Conservation (phyloP, 2,329 filamentous ascomycete genomes). For the Aspergillus sp. region DNA sequence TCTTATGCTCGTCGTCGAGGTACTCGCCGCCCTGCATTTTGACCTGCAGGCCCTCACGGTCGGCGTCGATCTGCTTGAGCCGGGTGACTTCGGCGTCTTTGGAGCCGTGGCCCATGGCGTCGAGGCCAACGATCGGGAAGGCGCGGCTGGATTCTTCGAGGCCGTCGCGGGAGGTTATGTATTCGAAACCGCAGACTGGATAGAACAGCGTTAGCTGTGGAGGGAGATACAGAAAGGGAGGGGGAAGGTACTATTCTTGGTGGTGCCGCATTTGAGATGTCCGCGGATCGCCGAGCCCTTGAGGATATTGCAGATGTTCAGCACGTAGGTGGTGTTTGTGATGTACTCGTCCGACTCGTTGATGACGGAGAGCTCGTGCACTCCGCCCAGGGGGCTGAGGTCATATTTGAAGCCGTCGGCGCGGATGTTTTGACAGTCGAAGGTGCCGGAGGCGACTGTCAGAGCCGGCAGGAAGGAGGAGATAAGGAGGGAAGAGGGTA, state of each 20-base stretch:
- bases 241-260: slow-evolving; percentile 32
- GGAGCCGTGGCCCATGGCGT: slow-evolving; percentile 49
- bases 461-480: slow-evolving; percentile 27
- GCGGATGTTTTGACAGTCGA: slow-evolving; percentile 38
- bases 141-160: slow-evolving; percentile 54
- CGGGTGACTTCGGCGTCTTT: slow-evolving; percentile 63
- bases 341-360: slow-evolving; percentile 24
- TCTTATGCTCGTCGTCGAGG: slow-evolving; percentile 50
- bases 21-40: slow-evolving; percentile 61
- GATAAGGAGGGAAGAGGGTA: slow-evolving; percentile 27
- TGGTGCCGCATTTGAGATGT: slow-evolving; percentile 28
- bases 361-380: slow-evolving; percentile 34
- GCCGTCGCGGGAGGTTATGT: slow-evolving; percentile 49
- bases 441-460: slow-evolving; percentile 24
- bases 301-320: slow-evolving; percentile 35
- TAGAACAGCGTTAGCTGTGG: background rate
- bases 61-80: slow-evolving; percentile 64
- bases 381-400: slow-evolving; percentile 36
- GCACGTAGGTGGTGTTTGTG: slow-evolving; percentile 37
- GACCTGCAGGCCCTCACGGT: slow-evolving; percentile 69
- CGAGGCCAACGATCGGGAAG: slow-evolving; percentile 72
- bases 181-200: slow-evolving; percentile 74
- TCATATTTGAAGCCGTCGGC: slow-evolving; percentile 38
- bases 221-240: background rate
- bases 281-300: slow-evolving; percentile 24